Evolutionary conservation across 352 stramenopile species (phyloP).

Genomic region (Phytophthora syringae): DNA sequence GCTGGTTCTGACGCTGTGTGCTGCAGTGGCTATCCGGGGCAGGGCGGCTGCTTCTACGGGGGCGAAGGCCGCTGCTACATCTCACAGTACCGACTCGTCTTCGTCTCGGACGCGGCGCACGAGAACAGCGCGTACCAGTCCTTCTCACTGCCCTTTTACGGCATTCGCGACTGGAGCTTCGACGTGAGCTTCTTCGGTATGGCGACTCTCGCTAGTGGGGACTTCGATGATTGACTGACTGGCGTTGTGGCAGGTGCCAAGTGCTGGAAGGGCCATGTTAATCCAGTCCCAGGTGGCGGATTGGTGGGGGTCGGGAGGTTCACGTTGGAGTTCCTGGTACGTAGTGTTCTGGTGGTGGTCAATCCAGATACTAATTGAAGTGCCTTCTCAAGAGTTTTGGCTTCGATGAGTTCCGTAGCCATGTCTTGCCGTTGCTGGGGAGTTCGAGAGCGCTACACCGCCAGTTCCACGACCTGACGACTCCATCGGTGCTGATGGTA

Average conservation of each 20-base stretch:
- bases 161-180: conserved; percentile 79
- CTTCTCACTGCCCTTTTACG: conserved; percentile 82
- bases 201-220: not conserved
- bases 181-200: conserved; percentile 66
- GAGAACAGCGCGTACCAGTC: conserved; percentile 61
- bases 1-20: not conserved
- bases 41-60: conserved; percentile 84
- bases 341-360: not conserved
- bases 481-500: conserved; percentile 75
- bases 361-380: not conserved
- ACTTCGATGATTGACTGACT: not conserved
- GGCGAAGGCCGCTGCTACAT: conserved; percentile 72
- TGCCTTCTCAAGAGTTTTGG: conserved; percentile 53
- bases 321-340: conserved; percentile 64
- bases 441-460: conserved; percentile 56
- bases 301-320: conserved; percentile 71
- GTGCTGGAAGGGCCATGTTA: conserved; percentile 71
- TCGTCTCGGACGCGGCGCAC: conserved; percentile 48
- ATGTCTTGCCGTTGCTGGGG: conserved; percentile 67
- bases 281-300: conserved; percentile 70
- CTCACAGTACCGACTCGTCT: conserved; percentile 82
- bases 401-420: conserved; percentile 80
- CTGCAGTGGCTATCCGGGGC: conserved; percentile 75
- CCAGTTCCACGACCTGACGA: conserved; percentile 57
- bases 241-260: conserved; percentile 49